Percentiles rank a stretch among this genome's conserved stretches.
Conservation (phyloP, 2,329 filamentous ascomycete genomes). For the Tolypocladium album region DNA sequence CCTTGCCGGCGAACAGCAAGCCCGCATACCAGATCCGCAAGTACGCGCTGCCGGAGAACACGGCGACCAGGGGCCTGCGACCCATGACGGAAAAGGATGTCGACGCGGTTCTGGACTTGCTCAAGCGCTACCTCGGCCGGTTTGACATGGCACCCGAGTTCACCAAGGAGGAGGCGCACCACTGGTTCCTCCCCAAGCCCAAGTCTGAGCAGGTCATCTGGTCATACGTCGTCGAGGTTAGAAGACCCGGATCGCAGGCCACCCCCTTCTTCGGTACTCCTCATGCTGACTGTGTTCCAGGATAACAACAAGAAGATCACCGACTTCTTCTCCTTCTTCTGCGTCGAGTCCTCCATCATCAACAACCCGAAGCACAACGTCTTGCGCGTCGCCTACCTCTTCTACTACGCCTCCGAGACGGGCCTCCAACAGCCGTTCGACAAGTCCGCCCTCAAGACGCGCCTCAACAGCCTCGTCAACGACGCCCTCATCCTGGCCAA, state of each 20-base stretch:
- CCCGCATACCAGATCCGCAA: slow-evolving; percentile 76
- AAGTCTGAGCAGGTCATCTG: slow-evolving; percentile 73
- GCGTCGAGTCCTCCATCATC: slow-evolving; percentile 86
- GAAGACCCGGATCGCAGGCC: slow-evolving; percentile 4
- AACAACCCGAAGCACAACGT: slow-evolving; percentile 65
- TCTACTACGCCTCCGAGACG: slow-evolving; percentile 86
- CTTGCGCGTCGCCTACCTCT: slow-evolving; percentile 87
- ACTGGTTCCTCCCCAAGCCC: slow-evolving; percentile 71
- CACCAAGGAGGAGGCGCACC: slow-evolving; percentile 66
- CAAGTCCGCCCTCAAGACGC: slow-evolving; percentile 55
- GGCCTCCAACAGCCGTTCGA: slow-evolving; percentile 52
- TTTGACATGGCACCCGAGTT: slow-evolving; percentile 83
- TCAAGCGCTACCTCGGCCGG: slow-evolving; percentile 66
- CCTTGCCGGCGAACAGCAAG: slow-evolving; percentile 72
- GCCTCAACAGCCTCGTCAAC: slow-evolving; percentile 69
- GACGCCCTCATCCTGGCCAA: slow-evolving; percentile 87
- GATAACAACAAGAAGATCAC: slow-evolving; percentile 68
- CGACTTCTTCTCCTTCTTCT: slow-evolving; percentile 96
- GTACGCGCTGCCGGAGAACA: slow-evolving; percentile 69
- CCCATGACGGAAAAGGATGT: slow-evolving; percentile 73
- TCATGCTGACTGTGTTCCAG: slow-evolving; percentile 14
- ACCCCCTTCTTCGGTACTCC: not conserved
- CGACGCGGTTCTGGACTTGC: slow-evolving; percentile 60
- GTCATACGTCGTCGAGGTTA: slow-evolving; percentile 83
- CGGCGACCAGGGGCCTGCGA: slow-evolving; percentile 64